Conservation (phyloP, 345 rosid genomes). For the Arabidopsis thaliana region DNA sequence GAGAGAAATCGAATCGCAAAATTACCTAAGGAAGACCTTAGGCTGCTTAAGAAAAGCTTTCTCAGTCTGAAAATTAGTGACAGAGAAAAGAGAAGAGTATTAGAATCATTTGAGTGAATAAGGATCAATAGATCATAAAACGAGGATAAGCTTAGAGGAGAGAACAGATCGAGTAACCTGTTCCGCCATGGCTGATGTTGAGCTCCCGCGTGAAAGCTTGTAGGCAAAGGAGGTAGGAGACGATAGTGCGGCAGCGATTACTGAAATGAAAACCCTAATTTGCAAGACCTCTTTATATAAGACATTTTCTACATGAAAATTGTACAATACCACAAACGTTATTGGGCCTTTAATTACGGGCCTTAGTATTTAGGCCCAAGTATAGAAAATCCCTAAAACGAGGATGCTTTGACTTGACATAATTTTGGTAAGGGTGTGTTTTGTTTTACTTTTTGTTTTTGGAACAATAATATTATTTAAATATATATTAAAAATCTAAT, state of each 20-base stretch:
- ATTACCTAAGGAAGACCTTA: constrained; percentile 73
- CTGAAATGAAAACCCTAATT: constrained; percentile 35
- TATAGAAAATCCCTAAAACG: neutral
- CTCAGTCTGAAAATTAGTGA: constrained; percentile 58
- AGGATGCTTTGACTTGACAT: neutral
- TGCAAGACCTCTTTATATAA: neutral
- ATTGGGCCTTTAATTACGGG: constrained; percentile 1
- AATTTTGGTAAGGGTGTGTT: neutral
- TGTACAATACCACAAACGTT: no score
- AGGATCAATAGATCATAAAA: neutral
- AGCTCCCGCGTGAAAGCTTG: constrained; percentile 7
- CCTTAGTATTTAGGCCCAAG: neutral
- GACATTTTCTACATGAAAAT: neutral
- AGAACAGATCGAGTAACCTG: constrained; percentile 31
- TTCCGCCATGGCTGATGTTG: constrained; percentile 44
- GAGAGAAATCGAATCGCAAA: neutral
- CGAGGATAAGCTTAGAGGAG: neutral
- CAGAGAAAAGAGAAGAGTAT: neutral
- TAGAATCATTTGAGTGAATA: neutral
- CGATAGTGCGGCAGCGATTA: constrained; percentile 29
- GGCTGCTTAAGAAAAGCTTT: constrained; percentile 85
- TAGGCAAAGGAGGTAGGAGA: constrained; percentile 8
- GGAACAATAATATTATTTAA: neutral
- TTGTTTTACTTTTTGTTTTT: neutral
- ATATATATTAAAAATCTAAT: neutral